Conservation (phyloP, 306 rosid species). For the Cucurbita maxima region DNA sequence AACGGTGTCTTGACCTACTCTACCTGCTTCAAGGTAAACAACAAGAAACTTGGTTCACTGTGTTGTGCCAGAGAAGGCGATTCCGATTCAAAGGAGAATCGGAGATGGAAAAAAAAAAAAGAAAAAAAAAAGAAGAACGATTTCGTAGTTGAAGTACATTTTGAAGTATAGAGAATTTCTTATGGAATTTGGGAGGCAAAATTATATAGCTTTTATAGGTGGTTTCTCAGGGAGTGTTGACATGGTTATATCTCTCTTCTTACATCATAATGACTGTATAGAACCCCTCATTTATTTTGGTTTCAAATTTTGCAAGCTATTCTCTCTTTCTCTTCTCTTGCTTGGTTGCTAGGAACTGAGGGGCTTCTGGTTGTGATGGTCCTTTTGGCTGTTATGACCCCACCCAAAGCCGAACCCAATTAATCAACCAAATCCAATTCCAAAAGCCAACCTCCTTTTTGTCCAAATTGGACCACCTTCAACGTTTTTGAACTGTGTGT, state of each 20-base stretch:
- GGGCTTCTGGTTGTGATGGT: too few relatives aligned
- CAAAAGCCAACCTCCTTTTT: too few relatives aligned
- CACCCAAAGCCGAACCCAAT: too few relatives aligned
- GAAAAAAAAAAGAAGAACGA: not conserved
- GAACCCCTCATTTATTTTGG: not conserved
- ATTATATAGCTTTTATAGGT: not conserved
- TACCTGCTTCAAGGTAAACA: not conserved
- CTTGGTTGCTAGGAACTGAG: too few relatives aligned
- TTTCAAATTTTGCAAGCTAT: not conserved
- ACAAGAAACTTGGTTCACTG: not conserved
- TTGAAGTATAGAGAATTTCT: constrained; percentile 4
- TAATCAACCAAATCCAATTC: too few relatives aligned
- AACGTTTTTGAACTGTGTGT: too few relatives aligned
- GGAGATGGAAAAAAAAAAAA: not conserved
- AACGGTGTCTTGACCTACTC: not conserved
- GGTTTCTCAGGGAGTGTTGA: not conserved
- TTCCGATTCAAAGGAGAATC: not conserved
- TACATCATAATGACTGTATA: not conserved
- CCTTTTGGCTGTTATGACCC: too few relatives aligned
- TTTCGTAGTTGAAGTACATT: constrained; percentile 1
- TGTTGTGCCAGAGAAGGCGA: not conserved
- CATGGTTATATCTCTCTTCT: not conserved
- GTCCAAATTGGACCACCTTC: too few relatives aligned
- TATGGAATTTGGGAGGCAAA: constrained; percentile 6
- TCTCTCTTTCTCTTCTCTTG: not conserved